Percentiles rank a stretch among this genome's conserved stretches.
Conservation (phyloP, 2,329 filamentous ascomycete genomes). For the Lanzia echinophila region DNA sequence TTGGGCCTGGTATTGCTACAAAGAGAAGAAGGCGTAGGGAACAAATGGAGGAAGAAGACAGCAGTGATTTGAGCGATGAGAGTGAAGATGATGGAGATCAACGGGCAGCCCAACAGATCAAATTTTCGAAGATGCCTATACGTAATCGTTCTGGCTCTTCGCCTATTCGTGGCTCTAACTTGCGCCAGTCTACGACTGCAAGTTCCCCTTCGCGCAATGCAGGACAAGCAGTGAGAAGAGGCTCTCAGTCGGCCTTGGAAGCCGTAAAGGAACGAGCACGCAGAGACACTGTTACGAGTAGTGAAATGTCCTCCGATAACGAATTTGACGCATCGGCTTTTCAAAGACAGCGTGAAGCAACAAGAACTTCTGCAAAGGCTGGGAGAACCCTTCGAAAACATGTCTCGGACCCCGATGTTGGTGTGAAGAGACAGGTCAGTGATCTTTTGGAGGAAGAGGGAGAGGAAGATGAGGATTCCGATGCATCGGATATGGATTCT, state of each 20-base stretch:
- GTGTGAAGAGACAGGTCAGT: slow-evolving; percentile 26
- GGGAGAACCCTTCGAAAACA: slow-evolving; percentile 47
- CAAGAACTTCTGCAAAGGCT: slow-evolving; percentile 49
- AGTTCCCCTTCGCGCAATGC: slow-evolving; percentile 61
- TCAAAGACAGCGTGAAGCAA: slow-evolving; percentile 55
- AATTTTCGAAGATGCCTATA: slow-evolving; percentile 93
- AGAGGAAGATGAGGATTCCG: slow-evolving; percentile 48
- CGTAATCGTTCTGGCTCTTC: slow-evolving; percentile 82
- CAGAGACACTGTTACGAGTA: slow-evolving; percentile 73
- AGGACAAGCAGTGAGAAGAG: slow-evolving; percentile 45
- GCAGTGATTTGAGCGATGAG: slow-evolving; percentile 77
- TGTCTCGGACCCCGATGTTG: slow-evolving; percentile 42
- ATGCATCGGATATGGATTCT: slow-evolving; percentile 55
- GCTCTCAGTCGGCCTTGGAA: slow-evolving; percentile 66
- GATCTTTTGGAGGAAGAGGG: slow-evolving; percentile 48
- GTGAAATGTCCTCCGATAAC: slow-evolving; percentile 77
- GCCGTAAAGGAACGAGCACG: slow-evolving; percentile 62
- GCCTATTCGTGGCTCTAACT: slow-evolving; percentile 63
- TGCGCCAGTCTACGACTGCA: slow-evolving; percentile 55
- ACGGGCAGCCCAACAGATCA: slow-evolving; percentile 78
- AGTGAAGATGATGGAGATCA: slow-evolving; percentile 72
- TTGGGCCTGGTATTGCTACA: slow-evolving; percentile 60
- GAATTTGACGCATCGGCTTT: slow-evolving; percentile 64
- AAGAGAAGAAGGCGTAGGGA: slow-evolving; percentile 62
- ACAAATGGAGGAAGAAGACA: slow-evolving; percentile 72